phyloP scores from a whole-genome alignment of 1,139 yeast species.

The Hemisphaericaspora subhashii region DNA sequence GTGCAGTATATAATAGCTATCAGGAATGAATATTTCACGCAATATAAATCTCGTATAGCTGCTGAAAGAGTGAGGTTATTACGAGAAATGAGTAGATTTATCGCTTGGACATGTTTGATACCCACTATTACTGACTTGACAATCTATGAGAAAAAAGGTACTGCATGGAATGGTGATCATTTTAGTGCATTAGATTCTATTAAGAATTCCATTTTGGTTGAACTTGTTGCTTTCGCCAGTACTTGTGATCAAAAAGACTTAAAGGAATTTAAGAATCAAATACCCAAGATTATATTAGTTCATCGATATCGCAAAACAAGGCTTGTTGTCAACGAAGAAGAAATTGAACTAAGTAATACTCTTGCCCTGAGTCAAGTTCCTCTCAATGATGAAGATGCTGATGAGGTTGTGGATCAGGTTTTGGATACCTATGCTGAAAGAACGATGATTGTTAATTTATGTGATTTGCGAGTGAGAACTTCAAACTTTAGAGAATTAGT shows the following conservation, averaged over 20 bases:
- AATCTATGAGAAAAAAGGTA: conserved; percentile 26
- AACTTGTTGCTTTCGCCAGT: conserved; percentile 23
- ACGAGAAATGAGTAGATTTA: conserved; percentile 36
- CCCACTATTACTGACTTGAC: conserved; percentile 19
- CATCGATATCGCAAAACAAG: conserved; percentile 12
- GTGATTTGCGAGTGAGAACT: conserved; percentile 19
- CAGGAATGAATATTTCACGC: conserved; percentile 40
- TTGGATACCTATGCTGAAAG: conserved; percentile 14
- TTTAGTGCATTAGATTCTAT: conserved; percentile 16
- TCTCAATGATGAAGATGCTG: neutral
- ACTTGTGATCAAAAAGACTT: conserved; percentile 17
- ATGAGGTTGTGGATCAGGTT: conserved; percentile 11
- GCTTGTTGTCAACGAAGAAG: conserved; percentile 11
- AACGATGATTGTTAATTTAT: conserved; percentile 18
- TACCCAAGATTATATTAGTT: conserved; percentile 23
- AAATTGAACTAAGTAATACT: conserved; percentile 3
- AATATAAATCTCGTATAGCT: conserved; percentile 37
- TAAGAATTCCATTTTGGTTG: conserved; percentile 23
- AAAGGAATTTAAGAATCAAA: conserved; percentile 13
- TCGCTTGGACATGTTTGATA: conserved; percentile 36
- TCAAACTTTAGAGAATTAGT: conserved; percentile 6
- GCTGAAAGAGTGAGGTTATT: conserved; percentile 40
- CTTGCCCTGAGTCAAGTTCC: neutral
- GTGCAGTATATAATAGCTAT: conserved; percentile 26
- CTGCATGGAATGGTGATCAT: conserved; percentile 20